Evolutionary conservation across 352 stramenopile species (phyloP), one percentile per base, ranked within the genome.

Genomic region (Phytophthora pinifolia): DNA sequence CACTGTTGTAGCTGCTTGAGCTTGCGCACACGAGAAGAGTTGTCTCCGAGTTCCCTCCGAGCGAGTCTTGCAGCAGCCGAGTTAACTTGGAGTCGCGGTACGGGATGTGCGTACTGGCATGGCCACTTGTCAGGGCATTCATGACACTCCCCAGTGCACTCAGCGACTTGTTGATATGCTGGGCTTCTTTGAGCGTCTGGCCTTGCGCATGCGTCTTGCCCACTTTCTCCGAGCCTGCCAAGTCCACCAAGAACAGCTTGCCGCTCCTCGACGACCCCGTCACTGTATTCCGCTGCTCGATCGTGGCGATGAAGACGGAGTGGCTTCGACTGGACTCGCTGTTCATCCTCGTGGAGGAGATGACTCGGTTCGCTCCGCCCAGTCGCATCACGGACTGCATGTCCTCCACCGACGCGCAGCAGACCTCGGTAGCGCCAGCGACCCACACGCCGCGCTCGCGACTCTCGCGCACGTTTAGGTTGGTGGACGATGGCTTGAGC

Each of bases 291-390:
- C 69, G 65, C 52, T 92, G 92, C 70, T 99, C 94, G 44, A 99
- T 86, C 12, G 96, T 96, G 62, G 99, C 97, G 56, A 91, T 98
- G 50, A 99, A 99, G 17, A 99, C 92, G 13, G 88, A 97, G 76
- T 99, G 96, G 44, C 82, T 97, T 20, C 94, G 79, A 49, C 73
- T 96, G 46, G 83, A 96, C 47, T 95, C 83, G 31, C 78, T 83
- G 70, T 98, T 98, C 70, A 97, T 89, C 37, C 90, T 76, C n/a
- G 92, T 98, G 22, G 78, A 87, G 14, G 79, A 79, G 53, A 93
- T 84, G 4, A 88, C 72, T 39, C 80, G 75, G 70, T 99, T 98
- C 43, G 96, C 95, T 46, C 97, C 97, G 29, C 80, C 83, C 34
- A 85, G 58, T 6, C 86, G 81, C 85, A 99, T 97, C 9, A 98